Conservation (phyloP, 306 rosid genomes). For the Hippophae tibetana region DNA sequence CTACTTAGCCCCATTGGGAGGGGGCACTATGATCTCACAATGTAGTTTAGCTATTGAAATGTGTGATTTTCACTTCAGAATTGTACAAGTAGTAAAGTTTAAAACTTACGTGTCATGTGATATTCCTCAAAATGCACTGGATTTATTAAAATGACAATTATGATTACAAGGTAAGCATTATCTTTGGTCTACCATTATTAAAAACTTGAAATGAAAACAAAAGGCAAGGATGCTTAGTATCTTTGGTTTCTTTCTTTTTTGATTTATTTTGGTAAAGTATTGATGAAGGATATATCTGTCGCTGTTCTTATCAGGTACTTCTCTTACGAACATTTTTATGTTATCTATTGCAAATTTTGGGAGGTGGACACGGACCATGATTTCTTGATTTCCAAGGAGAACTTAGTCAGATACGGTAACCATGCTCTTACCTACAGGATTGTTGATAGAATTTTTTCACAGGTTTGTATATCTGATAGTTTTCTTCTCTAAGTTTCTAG, state of each 20-base stretch:
- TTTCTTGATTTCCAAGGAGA: conserved; percentile 93
- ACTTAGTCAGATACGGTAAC: conserved; percentile 94
- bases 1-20: no score
- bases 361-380: conserved; percentile 99
- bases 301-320: conserved; percentile 44
- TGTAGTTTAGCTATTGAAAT: no score
- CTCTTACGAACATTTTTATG: conserved; percentile 88
- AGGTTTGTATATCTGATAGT: conserved; percentile 37
- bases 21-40: no score
- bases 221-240: background rate
- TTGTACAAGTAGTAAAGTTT: no score
- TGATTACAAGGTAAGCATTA: background rate
- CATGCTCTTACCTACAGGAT: conserved; percentile 94
- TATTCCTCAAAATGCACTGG: no score
- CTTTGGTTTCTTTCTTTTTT: background rate
- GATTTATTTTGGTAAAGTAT: background rate
- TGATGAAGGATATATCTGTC: background rate
- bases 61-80: no score
- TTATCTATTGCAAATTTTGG: conserved; percentile 99
- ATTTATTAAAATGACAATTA: no score
- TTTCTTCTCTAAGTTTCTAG: background rate
- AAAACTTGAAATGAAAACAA: background rate
- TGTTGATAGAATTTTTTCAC: conserved; percentile 92
- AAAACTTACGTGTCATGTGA: no score
- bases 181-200: background rate